phyloP scores from a whole-genome alignment of 2,329 filamentous ascomycete species.

The Mycosphaerella sp. region DNA sequence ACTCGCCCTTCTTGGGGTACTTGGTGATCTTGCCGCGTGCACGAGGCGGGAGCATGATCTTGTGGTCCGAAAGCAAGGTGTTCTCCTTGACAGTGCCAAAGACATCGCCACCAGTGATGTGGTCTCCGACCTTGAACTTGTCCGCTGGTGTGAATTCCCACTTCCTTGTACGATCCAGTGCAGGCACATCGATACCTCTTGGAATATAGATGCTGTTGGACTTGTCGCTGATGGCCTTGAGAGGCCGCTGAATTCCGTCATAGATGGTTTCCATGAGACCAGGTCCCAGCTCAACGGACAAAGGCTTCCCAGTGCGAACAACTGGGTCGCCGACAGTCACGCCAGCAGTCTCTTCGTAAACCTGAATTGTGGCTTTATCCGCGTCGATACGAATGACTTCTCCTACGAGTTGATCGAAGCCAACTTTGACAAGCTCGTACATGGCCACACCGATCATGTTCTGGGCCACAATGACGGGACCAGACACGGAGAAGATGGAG shows the following conservation, averaged over 20 bases:
- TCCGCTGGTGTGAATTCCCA: constrained; percentile 84
- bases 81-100: constrained; percentile 96
- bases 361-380: constrained; percentile 95
- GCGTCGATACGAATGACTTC: constrained; percentile 97
- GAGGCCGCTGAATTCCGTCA: constrained; percentile 95
- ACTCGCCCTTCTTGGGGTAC: constrained; percentile 82
- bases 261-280: constrained; percentile 99
- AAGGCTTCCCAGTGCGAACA: constrained; percentile 79
- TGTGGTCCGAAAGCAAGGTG: constrained; percentile 87
- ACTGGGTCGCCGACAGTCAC: constrained; percentile 95
- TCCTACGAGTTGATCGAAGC: constrained; percentile 83
- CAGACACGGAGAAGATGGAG: constrained; percentile 65
- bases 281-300: constrained; percentile 94
- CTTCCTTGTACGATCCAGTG: constrained; percentile 83
- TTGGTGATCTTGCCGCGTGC: constrained; percentile 87
- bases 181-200: constrained; percentile 80
- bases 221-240: constrained; percentile 71
- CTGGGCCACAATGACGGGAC: constrained; percentile 93
- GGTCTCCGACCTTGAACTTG: constrained; percentile 86
- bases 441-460: constrained; percentile 99
- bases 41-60: constrained; percentile 83
- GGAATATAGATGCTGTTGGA: constrained; percentile 95
- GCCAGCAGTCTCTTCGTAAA: constrained; percentile 98
- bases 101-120: constrained; percentile 92
- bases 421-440: constrained; percentile 97